Percentiles rank a stretch among this genome's conserved stretches.
These are phyloP conservation scores for Ophiostoma australiae DNA, from an alignment of 2,329 filamentous ascomycete genomes.

Conservation along the genomic window DNA sequence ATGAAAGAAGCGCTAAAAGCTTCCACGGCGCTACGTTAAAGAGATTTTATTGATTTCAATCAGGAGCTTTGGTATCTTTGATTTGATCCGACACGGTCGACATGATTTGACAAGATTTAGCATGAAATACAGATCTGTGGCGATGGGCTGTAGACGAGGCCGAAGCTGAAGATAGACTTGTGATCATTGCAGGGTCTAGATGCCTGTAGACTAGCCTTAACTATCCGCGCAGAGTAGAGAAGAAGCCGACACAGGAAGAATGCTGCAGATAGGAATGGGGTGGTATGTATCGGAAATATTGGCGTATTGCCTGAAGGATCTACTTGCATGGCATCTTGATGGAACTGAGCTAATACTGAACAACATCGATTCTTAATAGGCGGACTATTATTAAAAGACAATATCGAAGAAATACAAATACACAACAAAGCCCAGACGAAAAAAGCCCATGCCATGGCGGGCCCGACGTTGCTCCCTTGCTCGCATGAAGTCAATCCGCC, in stretches of 20 bases:
- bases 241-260: neutral
- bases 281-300: neutral
- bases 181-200: conserved; percentile 9
- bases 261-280: neutral
- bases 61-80: neutral
- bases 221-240: neutral
- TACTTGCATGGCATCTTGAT: neutral
- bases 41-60: neutral
- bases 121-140: neutral
- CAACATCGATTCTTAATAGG: neutral
- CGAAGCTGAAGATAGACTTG: neutral
- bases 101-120: no score
- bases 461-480: neutral
- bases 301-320: neutral
- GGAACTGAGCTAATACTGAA: neutral
- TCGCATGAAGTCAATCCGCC: neutral
- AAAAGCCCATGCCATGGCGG: neutral
- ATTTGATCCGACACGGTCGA: neutral
- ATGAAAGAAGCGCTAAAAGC: conserved; percentile 2
- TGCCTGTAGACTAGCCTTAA: neutral
- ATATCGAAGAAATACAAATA: no score
- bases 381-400: no score
- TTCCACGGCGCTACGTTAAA: neutral
- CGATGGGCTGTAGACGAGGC: neutral
- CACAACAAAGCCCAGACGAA: neutral